phyloP scores from a whole-genome alignment of 495 filamentous ascomycete genomes.

The Ramalina peruviana region DNA sequence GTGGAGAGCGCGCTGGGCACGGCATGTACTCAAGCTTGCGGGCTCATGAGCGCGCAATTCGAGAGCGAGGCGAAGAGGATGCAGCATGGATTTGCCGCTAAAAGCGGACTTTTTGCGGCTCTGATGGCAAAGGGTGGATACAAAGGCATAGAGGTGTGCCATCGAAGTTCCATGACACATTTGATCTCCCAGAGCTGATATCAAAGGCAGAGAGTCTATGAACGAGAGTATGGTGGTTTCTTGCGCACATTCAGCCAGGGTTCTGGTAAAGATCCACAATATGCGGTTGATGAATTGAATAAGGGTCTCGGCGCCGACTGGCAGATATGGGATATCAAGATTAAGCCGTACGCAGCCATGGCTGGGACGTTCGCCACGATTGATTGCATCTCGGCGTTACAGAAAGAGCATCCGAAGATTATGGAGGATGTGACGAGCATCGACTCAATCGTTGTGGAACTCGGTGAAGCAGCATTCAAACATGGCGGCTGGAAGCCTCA shows the following conservation, averaged over 20 bases:
- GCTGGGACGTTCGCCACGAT: constrained; percentile 22
- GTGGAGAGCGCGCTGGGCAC: constrained; percentile 29
- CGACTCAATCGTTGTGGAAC: constrained; percentile 18
- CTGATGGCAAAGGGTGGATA: constrained; percentile 26
- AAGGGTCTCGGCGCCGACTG: constrained; percentile 26
- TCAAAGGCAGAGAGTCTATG: constrained; percentile 21
- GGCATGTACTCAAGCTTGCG: constrained; percentile 28
- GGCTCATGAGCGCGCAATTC: constrained; percentile 32
- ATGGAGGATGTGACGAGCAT: constrained; percentile 13
- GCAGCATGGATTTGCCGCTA: constrained; percentile 33
- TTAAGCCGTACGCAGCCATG: constrained; percentile 30
- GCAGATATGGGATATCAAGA: constrained; percentile 23
- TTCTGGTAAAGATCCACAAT: constrained; percentile 19
- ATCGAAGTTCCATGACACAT: too few species aligned
- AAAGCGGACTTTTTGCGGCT: constrained; percentile 29
- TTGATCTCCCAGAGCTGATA: too few species aligned
- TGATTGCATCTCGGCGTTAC: constrained; percentile 19
- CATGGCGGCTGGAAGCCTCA: constrained; percentile 26
- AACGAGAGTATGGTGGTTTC: constrained; percentile 30
- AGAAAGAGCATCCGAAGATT: constrained; percentile 16
- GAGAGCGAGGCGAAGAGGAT: constrained; percentile 31
- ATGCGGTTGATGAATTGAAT: constrained; percentile 17
- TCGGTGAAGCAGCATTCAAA: constrained; percentile 21
- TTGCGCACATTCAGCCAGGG: constrained; percentile 26
- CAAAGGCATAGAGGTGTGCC: constrained; percentile 24